Base-by-base conservation (phyloP, 257 asterid species). In the Gentiana macrophylla region DNA sequence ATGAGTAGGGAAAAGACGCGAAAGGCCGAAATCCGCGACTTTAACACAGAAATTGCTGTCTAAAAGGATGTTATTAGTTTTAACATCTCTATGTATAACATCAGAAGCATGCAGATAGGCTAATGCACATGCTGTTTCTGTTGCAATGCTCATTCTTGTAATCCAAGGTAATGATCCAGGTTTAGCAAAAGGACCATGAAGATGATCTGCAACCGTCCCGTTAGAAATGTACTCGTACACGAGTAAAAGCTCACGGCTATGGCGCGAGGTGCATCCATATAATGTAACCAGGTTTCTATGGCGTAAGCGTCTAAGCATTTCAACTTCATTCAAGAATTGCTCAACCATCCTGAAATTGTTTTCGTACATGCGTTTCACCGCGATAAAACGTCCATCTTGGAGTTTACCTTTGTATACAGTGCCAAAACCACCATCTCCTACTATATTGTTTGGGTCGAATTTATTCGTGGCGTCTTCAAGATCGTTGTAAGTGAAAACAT, bases 391-490 rank as follows among this genome's bases (percentile, higher is more conserved):
- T 12, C 94, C 95, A 62, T 88, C 97, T 47, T 66, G 54, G 8
- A 88, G 81, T 43, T 75, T 72, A 74, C 80, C 80, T 74, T 70
- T 70, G 71, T 86, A 89, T 13, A 89, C 97, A 1, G 76, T 72
- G 62, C 97, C 95, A 62, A 86, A 89, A 50, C 97, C 97, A 44
- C 97, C 97, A 69, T 86, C 86, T 47, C 97, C 97, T 0, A 89
- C 79, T 62, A 77, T 89, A 59, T 74, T 70, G 6, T 70, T 61
- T 12, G 75, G 62, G 63, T 86, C 86, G 37, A 89, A 89, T 32
- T 62, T 60, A 59, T 80, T 67, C 1, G 97, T 89, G 51, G 97
- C 97, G 70, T 70, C 79, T 80, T 86, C 86, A 24, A 89, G 89
- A 60, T 89, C 97, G 5, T 63, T 12, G 53, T 79, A 81, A 59